These are phyloP conservation scores for Bruguiera gymnorhiza DNA, from an alignment of 345 rosid genomes.

Conservation along the genomic window DNA sequence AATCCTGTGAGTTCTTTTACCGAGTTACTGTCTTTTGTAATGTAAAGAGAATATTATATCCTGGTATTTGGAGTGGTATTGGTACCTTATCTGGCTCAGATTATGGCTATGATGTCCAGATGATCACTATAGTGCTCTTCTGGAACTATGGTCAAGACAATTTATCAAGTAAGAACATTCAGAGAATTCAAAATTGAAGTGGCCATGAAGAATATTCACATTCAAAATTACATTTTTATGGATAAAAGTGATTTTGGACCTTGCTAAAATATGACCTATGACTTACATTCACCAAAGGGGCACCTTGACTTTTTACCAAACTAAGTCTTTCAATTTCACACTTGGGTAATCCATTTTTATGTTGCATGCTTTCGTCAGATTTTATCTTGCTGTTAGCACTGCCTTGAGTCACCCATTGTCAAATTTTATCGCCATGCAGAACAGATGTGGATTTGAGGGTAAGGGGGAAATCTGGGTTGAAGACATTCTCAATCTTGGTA, in stretches of 20 bases:
- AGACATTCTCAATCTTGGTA: constrained; percentile 91
- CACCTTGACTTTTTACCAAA: background rate
- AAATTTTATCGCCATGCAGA: constrained; percentile 45
- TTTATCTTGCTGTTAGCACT: background rate
- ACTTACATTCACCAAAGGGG: background rate
- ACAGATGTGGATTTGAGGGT: constrained; percentile 88
- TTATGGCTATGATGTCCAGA: background rate
- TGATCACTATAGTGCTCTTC: too few species aligned
- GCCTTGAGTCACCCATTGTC: constrained; percentile 10
- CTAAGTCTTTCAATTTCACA: background rate
- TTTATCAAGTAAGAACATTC: background rate
- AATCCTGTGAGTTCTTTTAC: constrained; percentile 68
- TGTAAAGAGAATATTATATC: background rate
- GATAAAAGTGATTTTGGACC: background rate
- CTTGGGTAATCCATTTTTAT: background rate
- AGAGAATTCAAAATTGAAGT: background rate
- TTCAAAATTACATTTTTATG: background rate
- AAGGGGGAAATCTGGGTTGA: constrained; percentile 93
- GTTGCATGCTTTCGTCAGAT: background rate
- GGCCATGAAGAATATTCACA: background rate
- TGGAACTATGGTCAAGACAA: constrained; percentile 1
- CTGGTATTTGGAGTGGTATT: background rate
- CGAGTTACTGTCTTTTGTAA: background rate
- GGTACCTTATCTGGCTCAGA: background rate
- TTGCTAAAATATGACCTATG: background rate